Percentiles rank a stretch among this genome's conserved stretches.
phyloP scores from a whole-genome alignment of 139 green algal genomes.

The Microglena sp. region DNA sequence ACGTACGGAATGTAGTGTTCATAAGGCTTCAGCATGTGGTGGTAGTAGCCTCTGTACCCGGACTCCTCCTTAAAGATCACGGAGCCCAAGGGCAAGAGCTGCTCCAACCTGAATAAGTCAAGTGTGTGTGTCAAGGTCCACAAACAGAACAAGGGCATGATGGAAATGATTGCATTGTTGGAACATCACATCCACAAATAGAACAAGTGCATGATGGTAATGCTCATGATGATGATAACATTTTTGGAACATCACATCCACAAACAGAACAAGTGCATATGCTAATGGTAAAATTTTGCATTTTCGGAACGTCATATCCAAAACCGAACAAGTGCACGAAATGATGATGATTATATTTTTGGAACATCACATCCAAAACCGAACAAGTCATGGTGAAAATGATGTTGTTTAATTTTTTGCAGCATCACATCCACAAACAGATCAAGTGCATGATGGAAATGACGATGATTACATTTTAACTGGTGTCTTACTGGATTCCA shows the following conservation, averaged over 20 bases:
- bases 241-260: neutral
- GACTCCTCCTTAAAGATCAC: conserved; percentile 27
- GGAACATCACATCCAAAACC: neutral
- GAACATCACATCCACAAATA: neutral
- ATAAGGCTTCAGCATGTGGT: conserved; percentile 23
- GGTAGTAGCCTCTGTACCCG: conserved; percentile 27
- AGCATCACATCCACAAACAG: neutral
- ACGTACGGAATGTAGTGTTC: conserved; percentile 31
- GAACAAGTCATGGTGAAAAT: neutral
- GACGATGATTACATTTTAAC: too few species aligned
- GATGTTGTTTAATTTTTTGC: neutral
- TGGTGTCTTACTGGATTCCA: neutral
- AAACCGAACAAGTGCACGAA: neutral
- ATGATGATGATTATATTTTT: neutral
- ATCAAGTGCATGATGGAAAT: neutral
- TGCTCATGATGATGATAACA: neutral
- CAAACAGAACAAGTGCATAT: neutral
- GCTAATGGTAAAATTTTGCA: neutral
- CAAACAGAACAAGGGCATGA: neutral
- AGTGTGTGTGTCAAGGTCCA: neutral
- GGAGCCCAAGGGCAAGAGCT: conserved; percentile 22
- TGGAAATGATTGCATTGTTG: neutral
- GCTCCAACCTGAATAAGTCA: conserved; percentile 14
- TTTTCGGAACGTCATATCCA: neutral
- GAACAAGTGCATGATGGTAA: neutral